Base-by-base conservation (phyloP, 805 yeast species). In the Saccharomycopsis sp. region DNA sequence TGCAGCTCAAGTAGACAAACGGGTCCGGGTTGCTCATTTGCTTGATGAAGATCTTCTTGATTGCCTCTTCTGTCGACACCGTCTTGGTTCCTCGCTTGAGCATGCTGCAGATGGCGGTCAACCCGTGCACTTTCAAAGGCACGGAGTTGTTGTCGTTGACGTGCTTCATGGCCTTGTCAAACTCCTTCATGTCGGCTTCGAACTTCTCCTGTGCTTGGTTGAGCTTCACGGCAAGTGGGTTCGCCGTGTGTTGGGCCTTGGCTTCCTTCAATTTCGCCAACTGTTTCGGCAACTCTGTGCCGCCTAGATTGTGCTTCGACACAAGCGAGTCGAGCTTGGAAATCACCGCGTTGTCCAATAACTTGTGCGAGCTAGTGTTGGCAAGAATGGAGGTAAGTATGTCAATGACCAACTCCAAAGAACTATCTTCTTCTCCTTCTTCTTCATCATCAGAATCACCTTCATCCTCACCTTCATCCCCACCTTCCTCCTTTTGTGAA, bases 61-160 rank as follows among this genome's bases (percentile, higher is more conserved):
- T 58, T 0, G 73, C 89, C 39, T 72, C 69, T 3, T 69, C 73
- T 7, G 71, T 36, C 0, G 69, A 53, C 10, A 84, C 55, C 0
- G 73, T 75, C 1, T 63, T 55, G n/a, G 83, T 73, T 26, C 64
- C 64, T 18, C 29, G 25, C 22, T 57, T 59, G 31, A 62, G 66
- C 32, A 86, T 62, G 42, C 69, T 67, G 21, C 85, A 64, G 22
- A 89, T 57, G 18, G 77, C 58, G 48, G 71, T 73, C 6, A 92
- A 60, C 0, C 97, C 97, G 57, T 83, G 87, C 0, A 94, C 97
- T 40, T 87, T 66, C 2, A 89, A 73, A 0, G 97, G 95, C 3
- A 83, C 78, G 32, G 81, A 60, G 0, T 88, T 82, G 27, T n/a
- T 25, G 58, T 88, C 95, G 42, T 75, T 76, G 32, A 92, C 58